Percentiles rank a stretch among this genome's conserved stretches.
Evolutionary conservation across 2,329 filamentous ascomycete species (phyloP).

Genomic region (Penicillium digitatum): DNA sequence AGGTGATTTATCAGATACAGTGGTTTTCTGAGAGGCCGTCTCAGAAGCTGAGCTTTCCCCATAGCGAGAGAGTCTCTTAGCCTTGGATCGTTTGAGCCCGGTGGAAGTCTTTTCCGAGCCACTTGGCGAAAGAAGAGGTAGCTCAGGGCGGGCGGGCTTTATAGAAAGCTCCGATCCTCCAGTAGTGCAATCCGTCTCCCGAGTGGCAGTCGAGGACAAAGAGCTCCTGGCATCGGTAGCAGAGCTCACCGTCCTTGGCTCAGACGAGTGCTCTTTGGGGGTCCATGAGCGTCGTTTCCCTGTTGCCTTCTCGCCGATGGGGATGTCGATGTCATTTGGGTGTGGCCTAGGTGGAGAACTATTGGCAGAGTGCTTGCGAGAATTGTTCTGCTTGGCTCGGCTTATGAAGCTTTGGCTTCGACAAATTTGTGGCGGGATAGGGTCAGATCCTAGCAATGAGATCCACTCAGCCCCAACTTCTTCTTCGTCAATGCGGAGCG

Average conservation of each 20-base stretch:
- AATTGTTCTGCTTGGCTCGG: slow-evolving; percentile 37
- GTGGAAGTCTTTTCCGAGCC: slow-evolving; percentile 32
- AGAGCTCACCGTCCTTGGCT: slow-evolving; percentile 32
- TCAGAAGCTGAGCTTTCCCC: slow-evolving; percentile 31
- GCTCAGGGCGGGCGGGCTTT: slow-evolving; percentile 24
- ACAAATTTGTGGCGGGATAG: slow-evolving; percentile 58
- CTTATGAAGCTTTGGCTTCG: slow-evolving; percentile 53
- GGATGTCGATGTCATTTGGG: slow-evolving; percentile 56
- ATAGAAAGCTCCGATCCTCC: slow-evolving; percentile 22
- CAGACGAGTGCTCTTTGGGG: slow-evolving; percentile 29
- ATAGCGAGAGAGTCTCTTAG: slow-evolving; percentile 40
- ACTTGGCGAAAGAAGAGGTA: slow-evolving; percentile 26
- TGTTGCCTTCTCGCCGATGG: slow-evolving; percentile 56
- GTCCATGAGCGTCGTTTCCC: slow-evolving; percentile 40
- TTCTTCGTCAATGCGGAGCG: slow-evolving; percentile 70
- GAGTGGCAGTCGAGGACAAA: slow-evolving; percentile 30
- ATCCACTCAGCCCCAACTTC: slow-evolving; percentile 82
- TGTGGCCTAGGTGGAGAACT: slow-evolving; percentile 32
- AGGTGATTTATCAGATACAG: slow-evolving; percentile 19
- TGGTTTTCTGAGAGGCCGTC: slow-evolving; percentile 24
- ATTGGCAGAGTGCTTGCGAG: slow-evolving; percentile 21
- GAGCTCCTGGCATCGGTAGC: slow-evolving; percentile 29
- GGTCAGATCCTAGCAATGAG: slow-evolving; percentile 68
- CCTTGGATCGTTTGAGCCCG: slow-evolving; percentile 40
- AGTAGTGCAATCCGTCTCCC: slow-evolving; percentile 33